phyloP scores from a whole-genome alignment of 306 rosid species.

The Gleditsia sinensis region DNA sequence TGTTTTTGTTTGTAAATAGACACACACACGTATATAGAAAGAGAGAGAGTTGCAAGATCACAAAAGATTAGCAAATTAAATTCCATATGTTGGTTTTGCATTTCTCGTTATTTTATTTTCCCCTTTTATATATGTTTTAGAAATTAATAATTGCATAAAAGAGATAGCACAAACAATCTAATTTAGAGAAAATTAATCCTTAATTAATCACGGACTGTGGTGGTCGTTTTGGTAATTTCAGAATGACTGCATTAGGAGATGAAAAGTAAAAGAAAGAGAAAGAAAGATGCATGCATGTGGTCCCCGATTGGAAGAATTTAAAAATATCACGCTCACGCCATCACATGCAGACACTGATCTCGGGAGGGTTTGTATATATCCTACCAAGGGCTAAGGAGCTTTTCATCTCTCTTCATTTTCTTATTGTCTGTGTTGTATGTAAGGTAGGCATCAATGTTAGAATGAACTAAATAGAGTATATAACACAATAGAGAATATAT shows the following conservation, averaged over 20 bases:
- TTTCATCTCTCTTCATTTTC: conserved; percentile 25
- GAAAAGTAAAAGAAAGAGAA: conserved; percentile 44
- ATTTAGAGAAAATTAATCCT: background rate
- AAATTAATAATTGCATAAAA: no score
- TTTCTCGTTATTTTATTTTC: no score
- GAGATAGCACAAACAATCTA: no score
- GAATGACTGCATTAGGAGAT: conserved; percentile 13
- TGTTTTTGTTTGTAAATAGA: conserved; percentile 20
- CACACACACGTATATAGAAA: no score
- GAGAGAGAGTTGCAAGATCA: no score
- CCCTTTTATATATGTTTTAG: no score
- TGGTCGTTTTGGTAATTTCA: background rate
- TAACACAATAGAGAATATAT: background rate
- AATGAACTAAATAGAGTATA: background rate
- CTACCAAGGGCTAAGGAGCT: conserved; percentile 10
- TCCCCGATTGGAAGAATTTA: conserved; percentile 42
- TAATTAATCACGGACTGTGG: conserved; percentile 34
- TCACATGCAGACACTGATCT: conserved; percentile 65
- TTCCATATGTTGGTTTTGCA: no score
- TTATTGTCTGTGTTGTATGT: conserved; percentile 34
- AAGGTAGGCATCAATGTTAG: conserved; percentile 49
- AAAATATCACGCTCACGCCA: conserved; percentile 72
- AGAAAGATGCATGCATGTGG: conserved; percentile 55
- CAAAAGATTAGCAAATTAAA: no score
- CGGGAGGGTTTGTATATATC: conserved; percentile 49